A percentile compares a stretch with the other conserved stretches of the same genome.
phyloP scores from a whole-genome alignment of 2,329 filamentous ascomycete species.

The Nakataea oryzae region DNA sequence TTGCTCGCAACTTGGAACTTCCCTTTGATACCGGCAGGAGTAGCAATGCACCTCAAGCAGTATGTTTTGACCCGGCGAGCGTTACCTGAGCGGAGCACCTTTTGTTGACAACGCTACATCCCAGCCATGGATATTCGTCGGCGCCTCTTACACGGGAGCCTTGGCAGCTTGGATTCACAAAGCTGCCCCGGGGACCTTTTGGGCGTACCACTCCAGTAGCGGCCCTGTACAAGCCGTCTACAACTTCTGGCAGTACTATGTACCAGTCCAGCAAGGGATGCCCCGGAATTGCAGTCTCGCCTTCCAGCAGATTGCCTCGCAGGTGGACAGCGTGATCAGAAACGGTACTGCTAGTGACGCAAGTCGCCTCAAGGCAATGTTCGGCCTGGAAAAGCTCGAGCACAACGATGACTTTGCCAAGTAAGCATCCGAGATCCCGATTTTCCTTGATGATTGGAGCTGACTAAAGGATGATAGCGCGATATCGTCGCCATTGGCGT shows the following conservation, averaged over 20 bases:
- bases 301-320: conserved; percentile 36
- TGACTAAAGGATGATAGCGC: not conserved
- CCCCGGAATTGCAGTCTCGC: conserved; percentile 46
- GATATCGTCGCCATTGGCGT: not conserved
- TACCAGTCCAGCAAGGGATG: conserved; percentile 46
- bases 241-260: conserved; percentile 49
- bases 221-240: conserved; percentile 44
- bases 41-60: conserved; percentile 37
- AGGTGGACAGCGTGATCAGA: conserved; percentile 38
- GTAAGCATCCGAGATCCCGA: conserved; percentile 8
- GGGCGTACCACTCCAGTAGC: conserved; percentile 48
- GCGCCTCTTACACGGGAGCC: conserved; percentile 46
- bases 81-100: rapidly evolving
- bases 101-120: not conserved
- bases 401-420: conserved; percentile 42
- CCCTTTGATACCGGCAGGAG: conserved; percentile 37
- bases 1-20: conserved; percentile 40
- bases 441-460: not conserved
- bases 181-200: conserved; percentile 42
- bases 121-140: conserved; percentile 43
- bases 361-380: conserved; percentile 35
- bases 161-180: conserved; percentile 45
- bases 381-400: conserved; percentile 36
- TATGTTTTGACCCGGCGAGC: conserved; percentile 9
- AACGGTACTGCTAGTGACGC: conserved; percentile 30